A percentile compares a stretch with the other conserved stretches of the same genome.
Evolutionary conservation across 2,329 filamentous ascomycete genomes (phyloP).

Genomic region (Fusarium domesticum): DNA sequence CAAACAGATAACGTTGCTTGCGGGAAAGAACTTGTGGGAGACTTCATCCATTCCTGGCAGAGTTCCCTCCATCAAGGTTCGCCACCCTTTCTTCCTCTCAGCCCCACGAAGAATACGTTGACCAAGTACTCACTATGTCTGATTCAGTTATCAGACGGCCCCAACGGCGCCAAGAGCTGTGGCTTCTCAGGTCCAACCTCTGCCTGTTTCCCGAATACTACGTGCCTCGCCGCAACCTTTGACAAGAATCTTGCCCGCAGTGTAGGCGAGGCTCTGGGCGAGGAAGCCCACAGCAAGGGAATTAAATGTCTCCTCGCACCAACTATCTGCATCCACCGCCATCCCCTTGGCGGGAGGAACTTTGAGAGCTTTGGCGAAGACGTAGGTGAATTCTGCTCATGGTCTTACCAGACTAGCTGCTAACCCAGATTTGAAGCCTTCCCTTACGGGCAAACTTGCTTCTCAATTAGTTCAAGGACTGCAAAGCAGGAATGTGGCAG

Average conservation of each 20-base stretch:
- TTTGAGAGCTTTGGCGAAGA: constrained; percentile 32
- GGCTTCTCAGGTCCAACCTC: background rate
- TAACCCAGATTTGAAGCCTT: too few relatives aligned
- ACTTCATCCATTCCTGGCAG: too few relatives aligned
- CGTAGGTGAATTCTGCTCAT: too few relatives aligned
- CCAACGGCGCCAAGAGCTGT: constrained; percentile 3
- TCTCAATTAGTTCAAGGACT: constrained; percentile 31
- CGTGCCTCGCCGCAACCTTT: constrained; percentile 57
- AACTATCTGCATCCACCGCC: constrained; percentile 37
- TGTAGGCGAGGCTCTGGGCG: constrained; percentile 54
- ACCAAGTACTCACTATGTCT: too few relatives aligned
- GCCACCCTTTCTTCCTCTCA: too few relatives aligned
- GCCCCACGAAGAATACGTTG: too few relatives aligned
- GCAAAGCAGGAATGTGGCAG: constrained; percentile 34
- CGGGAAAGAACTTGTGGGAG: too few relatives aligned
- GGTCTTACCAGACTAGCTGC: too few relatives aligned
- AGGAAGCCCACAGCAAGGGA: constrained; percentile 54
- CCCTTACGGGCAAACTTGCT: constrained; percentile 38
- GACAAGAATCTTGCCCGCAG: constrained; percentile 53
- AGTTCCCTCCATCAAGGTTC: too few relatives aligned
- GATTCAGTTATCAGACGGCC: constrained; percentile 3
- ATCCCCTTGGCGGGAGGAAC: constrained; percentile 38
- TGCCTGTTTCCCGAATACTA: constrained; percentile 14
- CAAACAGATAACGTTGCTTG: too few relatives aligned
- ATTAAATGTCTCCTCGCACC: constrained; percentile 55